phyloP scores from a whole-genome alignment of 148 eudicot genomes.

The Simmondsia chinensis region DNA sequence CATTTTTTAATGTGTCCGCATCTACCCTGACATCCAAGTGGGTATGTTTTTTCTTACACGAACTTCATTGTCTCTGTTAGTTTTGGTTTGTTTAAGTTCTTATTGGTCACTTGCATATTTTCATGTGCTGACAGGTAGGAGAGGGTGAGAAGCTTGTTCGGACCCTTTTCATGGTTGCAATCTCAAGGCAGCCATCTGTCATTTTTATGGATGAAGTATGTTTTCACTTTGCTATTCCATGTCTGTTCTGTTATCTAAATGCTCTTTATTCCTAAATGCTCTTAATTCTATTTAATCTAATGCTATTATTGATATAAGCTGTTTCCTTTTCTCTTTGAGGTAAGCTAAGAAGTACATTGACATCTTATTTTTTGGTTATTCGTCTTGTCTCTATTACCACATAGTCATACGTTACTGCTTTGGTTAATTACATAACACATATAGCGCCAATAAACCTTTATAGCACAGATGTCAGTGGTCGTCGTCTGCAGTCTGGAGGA shows the following conservation, averaged over 20 bases:
- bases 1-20: conserved; percentile 91
- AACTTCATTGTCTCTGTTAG: conserved; percentile 11
- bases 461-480: no score
- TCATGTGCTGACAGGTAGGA: conserved; percentile 58
- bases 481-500: no score
- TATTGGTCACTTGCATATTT: neutral
- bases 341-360: neutral
- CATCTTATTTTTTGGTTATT: no score
- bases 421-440: no score
- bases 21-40: conserved; percentile 94
- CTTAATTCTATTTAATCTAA: no score
- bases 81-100: conserved; percentile 9
- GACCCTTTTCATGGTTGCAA: conserved; percentile 84
- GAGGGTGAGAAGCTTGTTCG: conserved; percentile 99
- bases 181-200: conserved; percentile 89
- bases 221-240: neutral
- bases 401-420: no score
- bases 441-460: no score
- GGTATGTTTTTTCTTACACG: conserved; percentile 37
- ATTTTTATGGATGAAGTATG: conserved; percentile 96
- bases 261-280: neutral
- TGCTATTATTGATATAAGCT: no score
- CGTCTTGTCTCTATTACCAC: no score
- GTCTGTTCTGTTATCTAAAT: neutral
- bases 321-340: no score